A percentile compares a stretch with the other conserved stretches of the same genome.
These are phyloP conservation scores for Barnettozyma sp. DNA, from an alignment of 805 yeast genomes.

Conservation along the genomic window DNA sequence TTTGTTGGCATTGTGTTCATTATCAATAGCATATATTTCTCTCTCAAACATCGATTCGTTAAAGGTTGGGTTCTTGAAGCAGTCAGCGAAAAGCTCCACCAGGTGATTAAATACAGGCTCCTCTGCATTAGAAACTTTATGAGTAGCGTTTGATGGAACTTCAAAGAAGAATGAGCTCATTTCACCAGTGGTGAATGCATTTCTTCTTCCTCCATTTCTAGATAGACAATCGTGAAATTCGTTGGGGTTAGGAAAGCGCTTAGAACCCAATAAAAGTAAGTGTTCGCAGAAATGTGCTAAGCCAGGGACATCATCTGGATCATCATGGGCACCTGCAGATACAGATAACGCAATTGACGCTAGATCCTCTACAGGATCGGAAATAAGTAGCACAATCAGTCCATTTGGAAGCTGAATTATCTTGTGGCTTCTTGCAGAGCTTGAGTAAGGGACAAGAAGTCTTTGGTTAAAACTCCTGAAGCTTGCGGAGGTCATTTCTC, in stretches of 20 bases:
- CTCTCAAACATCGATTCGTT: slow-evolving; percentile 33
- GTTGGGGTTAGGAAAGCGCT: slow-evolving; percentile 42
- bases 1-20: slow-evolving; percentile 57
- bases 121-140: slow-evolving; percentile 11
- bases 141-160: slow-evolving; percentile 38
- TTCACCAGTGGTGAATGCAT: slow-evolving; percentile 67
- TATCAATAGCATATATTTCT: slow-evolving; percentile 57
- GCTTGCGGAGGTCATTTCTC: slow-evolving; percentile 7
- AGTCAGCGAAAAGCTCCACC: slow-evolving; percentile 43
- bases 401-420: slow-evolving; percentile 59
- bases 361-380: slow-evolving; percentile 60
- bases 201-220: slow-evolving; percentile 48
- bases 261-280: slow-evolving; percentile 52
- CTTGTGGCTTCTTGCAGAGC: slow-evolving; percentile 35
- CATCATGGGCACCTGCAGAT: slow-evolving; percentile 74
- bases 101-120: slow-evolving; percentile 38
- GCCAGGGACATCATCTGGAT: slow-evolving; percentile 66
- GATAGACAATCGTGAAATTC: slow-evolving; percentile 38
- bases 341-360: slow-evolving; percentile 72
- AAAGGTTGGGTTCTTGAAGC: slow-evolving; percentile 47
- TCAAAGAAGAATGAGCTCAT: slow-evolving; percentile 59
- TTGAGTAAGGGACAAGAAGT: slow-evolving; percentile 30
- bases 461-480: slow-evolving; percentile 17
- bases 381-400: slow-evolving; percentile 56
- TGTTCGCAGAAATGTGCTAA: slow-evolving; percentile 90